Evolutionary conservation across 1,284 basidiomycete genomes (phyloP), one percentile per base, ranked within the genome.

Genomic region (Amanita bisporigera): DNA sequence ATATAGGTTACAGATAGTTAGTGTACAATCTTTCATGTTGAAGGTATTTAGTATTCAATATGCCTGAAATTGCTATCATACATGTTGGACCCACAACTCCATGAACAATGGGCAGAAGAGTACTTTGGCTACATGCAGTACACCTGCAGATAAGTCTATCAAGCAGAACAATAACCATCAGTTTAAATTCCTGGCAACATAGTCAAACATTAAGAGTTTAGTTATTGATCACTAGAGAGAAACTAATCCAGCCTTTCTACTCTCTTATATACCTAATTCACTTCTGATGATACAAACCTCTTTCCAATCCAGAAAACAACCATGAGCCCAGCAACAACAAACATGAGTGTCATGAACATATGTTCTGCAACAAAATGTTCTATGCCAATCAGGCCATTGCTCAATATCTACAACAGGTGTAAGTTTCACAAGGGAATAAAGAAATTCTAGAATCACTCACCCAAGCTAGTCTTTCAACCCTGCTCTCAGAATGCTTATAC

Each of bases 401-500:
- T 90, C 40, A 89, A 75, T 68, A 83, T 85, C 88, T 89, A 73
- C 38, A 6, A 40, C 38, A 40, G 11, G 36, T 40, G 38, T 15
- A 15, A 6, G 15, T 40, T 15, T 40, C 38, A 40, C 38, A 40
- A 1, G 15, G 38, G 38, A 40, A 17, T 15, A 10, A 52, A 24
- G 55, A 43, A 21, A 55, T 47, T n/a, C n/a, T n/a, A 24, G 47
- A 54, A 21, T 55, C 12, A 84, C 89, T 26, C 73, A 93, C 92
- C 67, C 89, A 80, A 1, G 90, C 86, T n/a, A 85, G 73, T 41
- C 92, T 84, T 75, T 94, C 92, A 21, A 92, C 73, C 10, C 85
- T 61, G 72, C 88, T 93, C 74, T 91, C 91, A 1, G 92, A 93
- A 68, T 92, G 79, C 73, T 89, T 90, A 63, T 87, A 85, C 12